Conservation (phyloP, 495 filamentous ascomycete genomes). For the Cairneyella variabilis region DNA sequence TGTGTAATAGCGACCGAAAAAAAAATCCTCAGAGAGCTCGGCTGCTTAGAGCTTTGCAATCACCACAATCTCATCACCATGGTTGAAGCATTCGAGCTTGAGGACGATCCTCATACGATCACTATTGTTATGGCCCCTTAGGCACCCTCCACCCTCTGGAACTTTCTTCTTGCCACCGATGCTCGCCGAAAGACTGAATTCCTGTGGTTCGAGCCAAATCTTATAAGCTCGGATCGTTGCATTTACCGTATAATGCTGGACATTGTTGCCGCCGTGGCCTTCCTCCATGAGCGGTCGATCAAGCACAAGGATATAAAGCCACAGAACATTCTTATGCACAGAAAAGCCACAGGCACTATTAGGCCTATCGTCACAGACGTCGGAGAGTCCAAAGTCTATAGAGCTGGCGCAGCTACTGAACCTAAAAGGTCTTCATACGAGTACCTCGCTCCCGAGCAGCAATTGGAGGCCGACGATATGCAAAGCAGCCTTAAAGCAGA, state of each 20-base stretch:
- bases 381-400: not conserved
- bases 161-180: not conserved
- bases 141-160: not conserved
- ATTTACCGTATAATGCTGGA: not conserved
- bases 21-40: not conserved
- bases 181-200: not conserved
- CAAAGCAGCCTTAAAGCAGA: not conserved
- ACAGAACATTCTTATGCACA: not conserved
- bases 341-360: not conserved
- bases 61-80: not conserved
- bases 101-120: not conserved
- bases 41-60: not conserved
- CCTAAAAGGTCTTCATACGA: not conserved
- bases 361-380: not conserved
- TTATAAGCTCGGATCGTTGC: not conserved
- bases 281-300: not conserved
- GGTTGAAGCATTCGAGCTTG: not conserved
- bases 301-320: not conserved
- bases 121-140: not conserved
- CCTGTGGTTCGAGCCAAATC: not conserved
- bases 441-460: not conserved
- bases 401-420: not conserved
- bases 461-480: not conserved
- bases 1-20: not conserved
- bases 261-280: not conserved